These are phyloP conservation scores for Golubevia pallescens DNA, from an alignment of 1,284 basidiomycete species.

Conservation along the genomic window DNA sequence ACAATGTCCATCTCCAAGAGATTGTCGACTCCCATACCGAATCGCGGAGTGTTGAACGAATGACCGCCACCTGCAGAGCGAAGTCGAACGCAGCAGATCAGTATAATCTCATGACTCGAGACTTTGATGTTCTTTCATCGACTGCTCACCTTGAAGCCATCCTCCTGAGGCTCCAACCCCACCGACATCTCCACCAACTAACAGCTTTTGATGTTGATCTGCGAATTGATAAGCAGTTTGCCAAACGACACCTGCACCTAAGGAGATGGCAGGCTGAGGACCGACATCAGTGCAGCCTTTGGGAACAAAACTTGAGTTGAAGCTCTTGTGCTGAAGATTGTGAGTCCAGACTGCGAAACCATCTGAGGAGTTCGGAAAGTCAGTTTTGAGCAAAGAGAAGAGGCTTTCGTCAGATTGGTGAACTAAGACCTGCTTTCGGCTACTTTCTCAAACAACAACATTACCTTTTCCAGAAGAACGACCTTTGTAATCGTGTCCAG, in stretches of 20 bases:
- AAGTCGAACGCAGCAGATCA: too few relatives aligned
- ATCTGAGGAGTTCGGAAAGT: background rate
- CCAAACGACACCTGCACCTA: background rate
- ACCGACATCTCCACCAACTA: background rate
- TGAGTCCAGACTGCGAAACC: background rate
- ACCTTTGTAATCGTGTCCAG: too few relatives aligned
- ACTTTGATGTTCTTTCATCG: too few relatives aligned
- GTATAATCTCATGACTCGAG: too few relatives aligned
- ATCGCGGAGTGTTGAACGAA: background rate
- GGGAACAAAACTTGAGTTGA: background rate
- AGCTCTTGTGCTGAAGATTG: background rate
- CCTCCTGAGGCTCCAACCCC: background rate
- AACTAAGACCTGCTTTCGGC: too few relatives aligned
- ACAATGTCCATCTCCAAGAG: constrained; percentile 1
- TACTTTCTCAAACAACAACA: too few relatives aligned
- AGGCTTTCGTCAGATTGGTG: too few relatives aligned
- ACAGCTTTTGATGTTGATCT: background rate
- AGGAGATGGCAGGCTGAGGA: background rate
- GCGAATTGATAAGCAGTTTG: background rate
- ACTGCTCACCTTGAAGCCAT: background rate
- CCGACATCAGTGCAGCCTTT: background rate
- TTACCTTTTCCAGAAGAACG: too few relatives aligned
- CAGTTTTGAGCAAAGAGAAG: too few relatives aligned
- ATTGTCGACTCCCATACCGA: background rate
- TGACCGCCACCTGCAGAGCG: background rate